Percentiles rank a stretch among this genome's conserved stretches.
These are phyloP conservation scores for Cyanidioschyzon merolae DNA, from an alignment of 23 red algal genomes.

Conservation along the genomic window DNA sequence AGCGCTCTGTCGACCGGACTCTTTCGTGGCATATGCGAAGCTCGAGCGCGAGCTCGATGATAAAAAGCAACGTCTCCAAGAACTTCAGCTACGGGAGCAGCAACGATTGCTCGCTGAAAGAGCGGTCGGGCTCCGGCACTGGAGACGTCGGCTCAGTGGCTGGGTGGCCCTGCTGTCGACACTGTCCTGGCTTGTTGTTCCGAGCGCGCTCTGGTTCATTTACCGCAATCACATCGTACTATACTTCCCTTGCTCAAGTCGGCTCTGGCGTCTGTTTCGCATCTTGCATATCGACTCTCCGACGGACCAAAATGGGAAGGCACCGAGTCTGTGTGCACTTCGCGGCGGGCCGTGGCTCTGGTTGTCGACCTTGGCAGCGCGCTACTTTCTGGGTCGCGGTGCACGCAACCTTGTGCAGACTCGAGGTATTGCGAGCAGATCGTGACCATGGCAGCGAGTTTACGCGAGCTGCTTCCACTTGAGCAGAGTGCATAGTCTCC, in stretches of 20 bases:
- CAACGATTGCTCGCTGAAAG: neutral
- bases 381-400: neutral
- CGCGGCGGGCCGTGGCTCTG: neutral
- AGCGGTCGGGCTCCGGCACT: neutral
- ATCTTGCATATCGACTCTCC: neutral
- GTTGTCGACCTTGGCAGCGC: neutral
- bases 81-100: neutral
- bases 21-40: neutral
- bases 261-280: neutral
- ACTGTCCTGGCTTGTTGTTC: neutral
- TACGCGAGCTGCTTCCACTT: too few relatives aligned
- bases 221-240: neutral
- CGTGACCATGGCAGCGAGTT: too few relatives aligned
- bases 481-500: too few relatives aligned
- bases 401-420: neutral
- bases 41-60: constrained; percentile 4
- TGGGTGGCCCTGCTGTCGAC: neutral
- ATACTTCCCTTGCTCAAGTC: neutral
- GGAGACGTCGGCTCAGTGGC: neutral
- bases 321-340: neutral
- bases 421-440: too few relatives aligned
- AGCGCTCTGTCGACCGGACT: constrained; percentile 7
- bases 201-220: neutral
- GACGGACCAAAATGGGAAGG: neutral
- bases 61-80: neutral